A percentile compares a stretch with the other conserved stretches of the same genome.
phyloP scores from a whole-genome alignment of 1,139 yeast species.

The Arxiozyma bovina region DNA sequence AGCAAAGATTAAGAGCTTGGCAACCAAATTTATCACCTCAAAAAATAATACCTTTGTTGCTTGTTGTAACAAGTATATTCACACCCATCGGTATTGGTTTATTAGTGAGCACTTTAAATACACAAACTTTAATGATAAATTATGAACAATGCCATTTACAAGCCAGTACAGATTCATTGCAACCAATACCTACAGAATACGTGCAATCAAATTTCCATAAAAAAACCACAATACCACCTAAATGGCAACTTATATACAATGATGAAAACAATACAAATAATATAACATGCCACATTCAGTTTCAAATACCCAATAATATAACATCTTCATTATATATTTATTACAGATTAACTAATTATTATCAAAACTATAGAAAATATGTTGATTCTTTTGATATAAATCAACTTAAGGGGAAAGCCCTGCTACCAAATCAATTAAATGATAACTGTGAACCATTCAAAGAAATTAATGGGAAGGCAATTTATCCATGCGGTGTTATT shows the following conservation, averaged over 20 bases:
- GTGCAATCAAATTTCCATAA: conserved; percentile 44
- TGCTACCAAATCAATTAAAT: conserved; percentile 33
- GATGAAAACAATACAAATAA: conserved; percentile 28
- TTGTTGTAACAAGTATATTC: conserved; percentile 52
- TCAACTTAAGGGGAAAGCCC: conserved; percentile 58
- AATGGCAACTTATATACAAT: conserved; percentile 44
- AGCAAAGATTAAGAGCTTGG: conserved; percentile 72
- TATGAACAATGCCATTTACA: conserved; percentile 47
- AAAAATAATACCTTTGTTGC: conserved; percentile 58
- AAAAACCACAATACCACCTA: conserved; percentile 36
- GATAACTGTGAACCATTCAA: conserved; percentile 75
- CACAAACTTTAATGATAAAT: conserved; percentile 49
- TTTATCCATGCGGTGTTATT: conserved; percentile 91
- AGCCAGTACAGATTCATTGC: conserved; percentile 34
- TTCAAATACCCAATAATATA: conserved; percentile 50
- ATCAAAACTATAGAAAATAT: conserved; percentile 69
- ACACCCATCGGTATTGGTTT: conserved; percentile 70
- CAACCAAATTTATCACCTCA: conserved; percentile 73
- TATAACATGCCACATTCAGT: conserved; percentile 45
- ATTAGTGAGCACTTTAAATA: conserved; percentile 47
- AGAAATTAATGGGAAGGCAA: conserved; percentile 42
- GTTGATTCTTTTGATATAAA: conserved; percentile 59
- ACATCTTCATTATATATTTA: conserved; percentile 54
- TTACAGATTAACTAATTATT: conserved; percentile 64
- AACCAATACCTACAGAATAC: conserved; percentile 44